These are phyloP conservation scores for Carex scoparia DNA, from an alignment of 176 grass and related monocot genomes.

Conservation along the genomic window DNA sequence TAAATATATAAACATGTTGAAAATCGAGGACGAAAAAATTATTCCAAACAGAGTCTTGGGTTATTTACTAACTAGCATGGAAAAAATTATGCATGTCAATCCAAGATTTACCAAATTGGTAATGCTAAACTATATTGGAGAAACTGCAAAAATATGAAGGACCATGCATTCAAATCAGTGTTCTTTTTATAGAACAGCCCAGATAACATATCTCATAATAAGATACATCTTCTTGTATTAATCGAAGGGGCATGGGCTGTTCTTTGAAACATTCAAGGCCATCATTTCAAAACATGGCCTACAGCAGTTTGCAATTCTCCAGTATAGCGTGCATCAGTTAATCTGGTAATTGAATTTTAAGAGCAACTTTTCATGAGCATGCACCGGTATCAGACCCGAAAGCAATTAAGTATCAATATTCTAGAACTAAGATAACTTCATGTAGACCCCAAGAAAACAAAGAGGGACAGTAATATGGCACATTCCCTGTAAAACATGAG, in stretches of 20 bases:
- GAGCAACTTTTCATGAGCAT: background rate
- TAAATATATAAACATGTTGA: background rate
- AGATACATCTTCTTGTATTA: background rate
- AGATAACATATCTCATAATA: background rate
- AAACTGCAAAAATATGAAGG: background rate
- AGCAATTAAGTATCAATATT: background rate
- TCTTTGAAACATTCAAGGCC: background rate
- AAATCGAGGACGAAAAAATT: background rate
- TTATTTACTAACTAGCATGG: background rate
- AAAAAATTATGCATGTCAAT: background rate
- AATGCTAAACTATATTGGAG: background rate
- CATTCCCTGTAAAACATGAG: background rate
- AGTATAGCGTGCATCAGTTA: background rate
- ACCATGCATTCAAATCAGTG: background rate
- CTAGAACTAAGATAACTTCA: background rate
- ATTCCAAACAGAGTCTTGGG: background rate
- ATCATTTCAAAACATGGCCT: background rate
- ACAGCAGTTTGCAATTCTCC: background rate
- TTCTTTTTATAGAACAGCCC: background rate
- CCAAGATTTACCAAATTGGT: background rate
- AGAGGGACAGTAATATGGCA: background rate
- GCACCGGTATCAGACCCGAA: background rate
- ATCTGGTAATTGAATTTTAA: background rate
- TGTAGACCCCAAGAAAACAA: background rate
- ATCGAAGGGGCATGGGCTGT: background rate